phyloP scores from a whole-genome alignment of 2,329 filamentous ascomycete genomes.

The Phyllosticta ampelicida region DNA sequence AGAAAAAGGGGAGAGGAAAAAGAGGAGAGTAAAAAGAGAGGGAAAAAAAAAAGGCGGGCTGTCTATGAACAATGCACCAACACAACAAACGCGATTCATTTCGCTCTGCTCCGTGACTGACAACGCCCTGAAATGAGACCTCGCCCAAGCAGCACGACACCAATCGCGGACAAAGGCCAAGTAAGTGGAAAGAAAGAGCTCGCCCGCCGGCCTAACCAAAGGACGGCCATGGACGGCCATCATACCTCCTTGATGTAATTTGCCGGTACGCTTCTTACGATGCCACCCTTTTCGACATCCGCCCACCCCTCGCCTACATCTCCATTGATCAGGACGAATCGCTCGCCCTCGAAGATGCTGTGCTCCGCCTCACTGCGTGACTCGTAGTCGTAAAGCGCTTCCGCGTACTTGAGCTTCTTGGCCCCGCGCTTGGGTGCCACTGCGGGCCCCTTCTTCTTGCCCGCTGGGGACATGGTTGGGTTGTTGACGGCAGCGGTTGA shows the following conservation, averaged over 20 bases:
- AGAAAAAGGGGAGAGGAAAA: too few relatives aligned
- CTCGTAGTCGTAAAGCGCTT: conserved; percentile 85
- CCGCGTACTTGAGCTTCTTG: conserved; percentile 88
- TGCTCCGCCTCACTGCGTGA: conserved; percentile 80
- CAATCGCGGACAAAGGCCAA: not conserved
- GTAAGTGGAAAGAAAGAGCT: not conserved
- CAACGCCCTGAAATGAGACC: too few relatives aligned
- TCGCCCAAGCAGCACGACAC: not conserved
- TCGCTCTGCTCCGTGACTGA: too few relatives aligned
- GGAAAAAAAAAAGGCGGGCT: too few relatives aligned
- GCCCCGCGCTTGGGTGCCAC: conserved; percentile 85
- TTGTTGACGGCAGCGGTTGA: conserved; percentile 28
- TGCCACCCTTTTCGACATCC: conserved; percentile 85
- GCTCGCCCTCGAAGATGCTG: conserved; percentile 82
- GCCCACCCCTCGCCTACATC: conserved; percentile 93
- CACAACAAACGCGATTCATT: too few relatives aligned
- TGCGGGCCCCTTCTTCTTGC: conserved; percentile 80
- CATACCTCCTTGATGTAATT: conserved; percentile 73
- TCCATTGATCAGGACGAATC: conserved; percentile 78
- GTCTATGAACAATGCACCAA: too few relatives aligned
- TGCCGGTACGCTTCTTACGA: conserved; percentile 80
- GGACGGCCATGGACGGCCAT: not conserved
- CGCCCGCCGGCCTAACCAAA: not conserved
- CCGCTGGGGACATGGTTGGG: conserved; percentile 22
- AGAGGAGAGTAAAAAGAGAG: too few relatives aligned